A percentile compares a stretch with the other conserved stretches of the same genome.
Evolutionary conservation across 352 stramenopile species (phyloP).

Genomic region (Phytophthora uliginosa): DNA sequence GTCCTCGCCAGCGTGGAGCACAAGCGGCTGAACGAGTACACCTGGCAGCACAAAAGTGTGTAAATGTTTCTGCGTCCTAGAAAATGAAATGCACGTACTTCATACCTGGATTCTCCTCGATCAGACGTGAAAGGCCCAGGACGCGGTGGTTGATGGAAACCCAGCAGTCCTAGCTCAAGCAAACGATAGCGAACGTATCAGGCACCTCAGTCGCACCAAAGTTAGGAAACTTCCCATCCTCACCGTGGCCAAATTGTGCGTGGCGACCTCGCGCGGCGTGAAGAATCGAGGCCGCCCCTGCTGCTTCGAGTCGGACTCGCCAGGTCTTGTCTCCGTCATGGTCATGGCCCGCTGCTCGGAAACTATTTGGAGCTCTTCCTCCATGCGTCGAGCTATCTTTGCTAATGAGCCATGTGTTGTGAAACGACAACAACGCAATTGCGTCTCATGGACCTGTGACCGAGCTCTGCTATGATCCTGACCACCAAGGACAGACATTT

Average conservation of each 20-base stretch:
- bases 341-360: no score
- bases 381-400: no score
- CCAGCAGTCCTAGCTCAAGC: constrained; percentile 74
- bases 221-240: neutral
- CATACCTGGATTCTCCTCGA: constrained; percentile 70
- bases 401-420: no score
- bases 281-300: constrained; percentile 55
- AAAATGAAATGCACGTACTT: no score
- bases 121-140: constrained; percentile 84
- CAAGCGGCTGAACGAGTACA: constrained; percentile 81
- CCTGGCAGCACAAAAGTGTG: constrained; percentile 35
- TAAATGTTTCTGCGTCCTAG: neutral
- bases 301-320: constrained; percentile 14
- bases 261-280: constrained; percentile 80
- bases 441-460: no score
- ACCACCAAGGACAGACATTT: no score
- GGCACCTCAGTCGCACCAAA: neutral
- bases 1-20: constrained; percentile 89
- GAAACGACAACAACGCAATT: no score
- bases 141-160: constrained; percentile 83
- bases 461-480: no score
- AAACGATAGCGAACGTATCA: neutral
- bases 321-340: constrained; percentile 24
- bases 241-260: constrained; percentile 88
- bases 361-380: neutral